Percentiles rank a stretch among this genome's conserved stretches.
Evolutionary conservation across 2,329 filamentous ascomycete genomes (phyloP).

Genomic region (Phymatotrichopsis omnivora): DNA sequence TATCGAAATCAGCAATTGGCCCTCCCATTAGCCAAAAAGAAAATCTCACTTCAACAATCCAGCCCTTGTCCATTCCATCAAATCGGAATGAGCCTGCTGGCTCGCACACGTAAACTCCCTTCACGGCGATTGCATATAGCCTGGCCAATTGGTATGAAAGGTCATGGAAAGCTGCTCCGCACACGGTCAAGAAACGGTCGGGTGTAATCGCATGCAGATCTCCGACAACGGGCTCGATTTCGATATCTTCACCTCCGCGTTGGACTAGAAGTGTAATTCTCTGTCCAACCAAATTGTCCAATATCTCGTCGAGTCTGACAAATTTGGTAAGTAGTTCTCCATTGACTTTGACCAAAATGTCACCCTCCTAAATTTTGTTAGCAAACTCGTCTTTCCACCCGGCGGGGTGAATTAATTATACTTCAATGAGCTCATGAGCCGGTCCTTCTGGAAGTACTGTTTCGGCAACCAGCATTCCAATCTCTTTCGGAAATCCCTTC

Average conservation of each 20-base stretch:
- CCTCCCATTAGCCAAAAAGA: neutral
- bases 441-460: conserved; percentile 88
- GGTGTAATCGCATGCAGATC: conserved; percentile 92
- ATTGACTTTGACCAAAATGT: conserved; percentile 88
- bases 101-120: conserved; percentile 91
- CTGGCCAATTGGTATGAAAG: conserved; percentile 97
- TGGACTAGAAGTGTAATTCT: conserved; percentile 75
- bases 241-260: conserved; percentile 75
- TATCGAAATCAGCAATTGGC: conserved; percentile 35
- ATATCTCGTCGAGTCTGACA: conserved; percentile 76
- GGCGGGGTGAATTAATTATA: conserved; percentile 6
- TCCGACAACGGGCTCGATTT: conserved; percentile 74
- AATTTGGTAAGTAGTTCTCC: conserved; percentile 89
- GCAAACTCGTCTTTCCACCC: neutral
- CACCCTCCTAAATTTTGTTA: conserved; percentile 54
- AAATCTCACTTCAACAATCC: conserved; percentile 55
- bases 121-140: conserved; percentile 81
- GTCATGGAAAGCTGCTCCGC: conserved; percentile 89
- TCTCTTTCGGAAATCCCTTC: conserved; percentile 78
- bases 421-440: conserved; percentile 69
- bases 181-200: conserved; percentile 87
- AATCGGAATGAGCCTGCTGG: conserved; percentile 91
- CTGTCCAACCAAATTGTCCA: conserved; percentile 75
- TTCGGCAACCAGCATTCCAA: conserved; percentile 92
- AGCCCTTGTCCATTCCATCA: conserved; percentile 72